A percentile compares a stretch with the other conserved stretches of the same genome.
These are phyloP conservation scores for Arabis hirsuta DNA, from an alignment of 345 rosid species.

Conservation along the genomic window DNA sequence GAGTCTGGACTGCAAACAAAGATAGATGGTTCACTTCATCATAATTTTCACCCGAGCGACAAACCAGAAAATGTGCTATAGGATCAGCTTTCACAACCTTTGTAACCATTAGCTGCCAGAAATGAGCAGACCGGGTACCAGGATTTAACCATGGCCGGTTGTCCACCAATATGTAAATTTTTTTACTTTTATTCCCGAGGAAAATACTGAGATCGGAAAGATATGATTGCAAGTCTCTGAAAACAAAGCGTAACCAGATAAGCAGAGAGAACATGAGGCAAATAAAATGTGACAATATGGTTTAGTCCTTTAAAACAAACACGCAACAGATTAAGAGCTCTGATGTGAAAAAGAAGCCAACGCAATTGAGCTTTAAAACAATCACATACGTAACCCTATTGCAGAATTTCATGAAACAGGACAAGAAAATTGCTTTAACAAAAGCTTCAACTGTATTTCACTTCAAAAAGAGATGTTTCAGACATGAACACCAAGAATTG, in stretches of 20 bases:
- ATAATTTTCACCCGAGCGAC: neutral
- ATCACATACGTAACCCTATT: neutral
- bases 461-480: neutral
- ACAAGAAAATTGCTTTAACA: constrained; percentile 9
- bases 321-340: constrained; percentile 22
- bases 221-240: constrained; percentile 97
- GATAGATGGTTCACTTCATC: constrained; percentile 24
- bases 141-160: constrained; percentile 87
- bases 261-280: constrained; percentile 19
- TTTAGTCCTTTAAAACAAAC: constrained; percentile 16
- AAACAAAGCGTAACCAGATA: constrained; percentile 36
- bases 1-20: constrained; percentile 78
- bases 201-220: constrained; percentile 88
- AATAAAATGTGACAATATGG: constrained; percentile 13
- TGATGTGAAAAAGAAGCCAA: neutral
- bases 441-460: neutral
- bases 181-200: constrained; percentile 77
- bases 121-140: constrained; percentile 69
- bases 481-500: constrained; percentile 16
- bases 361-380: neutral
- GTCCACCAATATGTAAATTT: constrained; percentile 86
- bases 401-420: constrained; percentile 22
- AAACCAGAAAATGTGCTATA: neutral
- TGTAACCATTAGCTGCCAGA: constrained; percentile 99
- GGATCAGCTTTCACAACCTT: constrained; percentile 60